These are phyloP conservation scores for Corylus americana DNA, from an alignment of 306 rosid genomes.

Conservation along the genomic window DNA sequence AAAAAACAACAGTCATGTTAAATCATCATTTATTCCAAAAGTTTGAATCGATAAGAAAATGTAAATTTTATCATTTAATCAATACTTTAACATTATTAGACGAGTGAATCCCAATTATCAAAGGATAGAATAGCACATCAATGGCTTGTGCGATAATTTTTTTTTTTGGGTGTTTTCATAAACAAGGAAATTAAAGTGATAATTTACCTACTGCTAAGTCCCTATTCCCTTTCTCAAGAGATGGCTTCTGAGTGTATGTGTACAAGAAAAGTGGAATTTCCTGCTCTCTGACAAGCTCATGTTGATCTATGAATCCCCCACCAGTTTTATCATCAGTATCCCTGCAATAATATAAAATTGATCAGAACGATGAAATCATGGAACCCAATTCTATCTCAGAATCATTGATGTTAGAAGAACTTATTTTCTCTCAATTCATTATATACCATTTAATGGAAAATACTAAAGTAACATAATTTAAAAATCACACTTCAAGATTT, in stretches of 20 bases:
- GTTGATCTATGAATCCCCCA: slow-evolving; percentile 32
- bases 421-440: too few species aligned
- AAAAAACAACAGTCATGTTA: slow-evolving; percentile 14
- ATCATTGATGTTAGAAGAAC: too few species aligned
- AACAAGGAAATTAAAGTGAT: slow-evolving; percentile 5
- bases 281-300: slow-evolving; percentile 32
- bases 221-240: slow-evolving; percentile 24
- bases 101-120: neutral
- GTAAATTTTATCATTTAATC: too few species aligned
- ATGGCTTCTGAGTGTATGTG: slow-evolving; percentile 36
- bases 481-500: too few species aligned
- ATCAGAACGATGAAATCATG: neutral
- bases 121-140: neutral
- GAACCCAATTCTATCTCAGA: too few species aligned
- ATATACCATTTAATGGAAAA: too few species aligned
- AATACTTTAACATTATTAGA: neutral
- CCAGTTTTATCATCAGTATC: slow-evolving; percentile 20
- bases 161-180: neutral
- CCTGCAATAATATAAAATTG: slow-evolving; percentile 37
- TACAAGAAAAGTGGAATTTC: slow-evolving; percentile 51
- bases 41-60: too few species aligned
- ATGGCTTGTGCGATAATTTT: neutral
- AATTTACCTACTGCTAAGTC: slow-evolving; percentile 46
- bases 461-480: too few species aligned
- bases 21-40: neutral